These are phyloP conservation scores for Aspergillus cristatus DNA, from an alignment of 495 filamentous ascomycete genomes.

Conservation along the genomic window DNA sequence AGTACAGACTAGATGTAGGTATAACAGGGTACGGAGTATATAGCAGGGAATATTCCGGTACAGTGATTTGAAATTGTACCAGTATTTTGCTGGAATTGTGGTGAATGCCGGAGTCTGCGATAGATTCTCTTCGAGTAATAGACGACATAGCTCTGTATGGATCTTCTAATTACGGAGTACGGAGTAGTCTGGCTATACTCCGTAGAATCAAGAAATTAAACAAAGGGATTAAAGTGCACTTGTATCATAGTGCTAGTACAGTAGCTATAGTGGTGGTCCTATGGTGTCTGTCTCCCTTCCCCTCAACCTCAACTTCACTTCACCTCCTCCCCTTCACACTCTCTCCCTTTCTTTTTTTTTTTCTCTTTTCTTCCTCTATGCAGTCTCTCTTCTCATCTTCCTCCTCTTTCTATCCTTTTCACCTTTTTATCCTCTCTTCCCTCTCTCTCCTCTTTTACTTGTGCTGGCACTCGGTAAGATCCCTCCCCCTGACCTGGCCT, in stretches of 20 bases:
- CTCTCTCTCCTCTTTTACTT: conserved; percentile 1
- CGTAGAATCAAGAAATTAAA: not conserved
- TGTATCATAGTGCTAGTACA: no score
- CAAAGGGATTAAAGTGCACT: not conserved
- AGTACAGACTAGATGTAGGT: no score
- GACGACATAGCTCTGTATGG: no score
- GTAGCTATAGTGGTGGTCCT: conserved; percentile 19
- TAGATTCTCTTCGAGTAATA: no score
- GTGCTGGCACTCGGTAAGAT: not conserved
- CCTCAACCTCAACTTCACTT: not conserved
- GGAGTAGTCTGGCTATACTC: no score
- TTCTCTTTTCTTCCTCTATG: conserved; percentile 1
- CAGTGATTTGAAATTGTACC: no score
- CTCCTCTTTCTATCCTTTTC: not conserved
- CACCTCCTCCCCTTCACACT: not conserved
- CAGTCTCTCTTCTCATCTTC: no score
- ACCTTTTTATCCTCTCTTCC: conserved; percentile 5
- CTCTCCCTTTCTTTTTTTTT: not conserved
- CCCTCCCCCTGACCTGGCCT: conserved; percentile 4
- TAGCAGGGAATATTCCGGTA: no score
- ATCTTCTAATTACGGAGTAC: no score
- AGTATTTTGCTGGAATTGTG: no score
- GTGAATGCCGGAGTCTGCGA: no score
- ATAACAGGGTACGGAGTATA: no score
- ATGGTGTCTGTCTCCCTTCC: not conserved